Evolutionary conservation across 2,329 filamentous ascomycete genomes (phyloP), one percentile per base, ranked within the genome.

Genomic region (Aspergillus piperis): DNA sequence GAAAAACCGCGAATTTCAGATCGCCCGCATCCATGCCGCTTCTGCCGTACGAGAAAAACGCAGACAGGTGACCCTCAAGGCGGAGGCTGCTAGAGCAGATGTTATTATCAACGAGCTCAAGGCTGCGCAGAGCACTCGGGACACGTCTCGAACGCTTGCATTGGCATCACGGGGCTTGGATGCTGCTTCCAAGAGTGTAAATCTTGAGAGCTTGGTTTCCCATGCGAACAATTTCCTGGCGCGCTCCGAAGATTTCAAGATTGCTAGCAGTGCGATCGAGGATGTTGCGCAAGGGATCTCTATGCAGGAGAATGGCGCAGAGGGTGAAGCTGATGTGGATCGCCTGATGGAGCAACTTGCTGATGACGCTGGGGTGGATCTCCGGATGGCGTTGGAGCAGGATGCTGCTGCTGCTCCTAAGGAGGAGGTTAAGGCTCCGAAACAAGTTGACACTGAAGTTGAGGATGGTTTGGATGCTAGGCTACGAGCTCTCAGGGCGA

Each of bases 81-180:
- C 77, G 6, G 76, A 81, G 64, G 78, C 79, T 7, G 78, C 79
- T 13, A 77, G 79, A 17, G 79, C 79, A 47, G 79, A 81, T 58
- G 79, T 80, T 0, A 80, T 81, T n/a, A 80, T 80, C 64, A 79
- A 79, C 57, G 78, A 80, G 57, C 75, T 81, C 3, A 79, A 81
- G 62, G 79, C 79, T 15, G 79, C 78, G 1, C 79, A 81, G 51
- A 78, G 75, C 57, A 81, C 79, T 44, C 77, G 79, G 8, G 79
- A 80, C 49, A 80, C 78, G 8, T 80, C 79, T 2, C 72, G 75
- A 3, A 79, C 78, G 0, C 74, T 81, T 23, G 78, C 77, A 3
- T 66, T 80, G 36, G 79, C 79, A 0, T 78, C 77, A 30, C 74
- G 76, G 11, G 79, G 79, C 0, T 71, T 81, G 57, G 79, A 81